Evolutionary conservation across 257 asterid genomes (phyloP).

Genomic region (Anisodus acutangulus): DNA sequence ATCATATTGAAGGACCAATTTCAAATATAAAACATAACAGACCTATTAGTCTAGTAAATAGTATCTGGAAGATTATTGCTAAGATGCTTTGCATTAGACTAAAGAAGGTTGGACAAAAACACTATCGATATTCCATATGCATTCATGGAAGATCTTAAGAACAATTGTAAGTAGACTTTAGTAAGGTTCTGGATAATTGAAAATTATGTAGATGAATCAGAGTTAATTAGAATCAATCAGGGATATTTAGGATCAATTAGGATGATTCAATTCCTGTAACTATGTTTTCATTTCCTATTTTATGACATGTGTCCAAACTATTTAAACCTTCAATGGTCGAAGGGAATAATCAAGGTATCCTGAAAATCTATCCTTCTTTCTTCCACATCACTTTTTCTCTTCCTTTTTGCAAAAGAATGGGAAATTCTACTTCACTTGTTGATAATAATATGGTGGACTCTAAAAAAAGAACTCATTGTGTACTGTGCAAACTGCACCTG

Average conservation of each 20-base stretch:
- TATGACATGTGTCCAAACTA: background rate
- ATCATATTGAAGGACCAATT: background rate
- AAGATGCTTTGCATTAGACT: background rate
- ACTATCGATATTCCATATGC: background rate
- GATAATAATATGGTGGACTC: background rate
- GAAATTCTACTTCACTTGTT: background rate
- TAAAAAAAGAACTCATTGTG: too few relatives aligned
- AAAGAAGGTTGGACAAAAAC: background rate
- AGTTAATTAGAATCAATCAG: constrained; percentile 15
- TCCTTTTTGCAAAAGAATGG: background rate
- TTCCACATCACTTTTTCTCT: constrained; percentile 6
- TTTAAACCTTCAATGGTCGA: background rate
- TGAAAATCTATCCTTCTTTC: background rate
- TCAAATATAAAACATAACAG: background rate
- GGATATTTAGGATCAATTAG: background rate
- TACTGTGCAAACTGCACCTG: background rate
- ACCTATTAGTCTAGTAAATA: background rate
- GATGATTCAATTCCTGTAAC: background rate
- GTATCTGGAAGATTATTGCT: background rate
- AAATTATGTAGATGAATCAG: background rate
- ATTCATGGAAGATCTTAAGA: background rate
- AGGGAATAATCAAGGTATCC: background rate
- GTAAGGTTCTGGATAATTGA: background rate
- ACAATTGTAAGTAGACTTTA: background rate
- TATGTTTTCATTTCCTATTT: background rate